phyloP scores from a whole-genome alignment of 352 stramenopile species.

The Pythium myriotylum region DNA sequence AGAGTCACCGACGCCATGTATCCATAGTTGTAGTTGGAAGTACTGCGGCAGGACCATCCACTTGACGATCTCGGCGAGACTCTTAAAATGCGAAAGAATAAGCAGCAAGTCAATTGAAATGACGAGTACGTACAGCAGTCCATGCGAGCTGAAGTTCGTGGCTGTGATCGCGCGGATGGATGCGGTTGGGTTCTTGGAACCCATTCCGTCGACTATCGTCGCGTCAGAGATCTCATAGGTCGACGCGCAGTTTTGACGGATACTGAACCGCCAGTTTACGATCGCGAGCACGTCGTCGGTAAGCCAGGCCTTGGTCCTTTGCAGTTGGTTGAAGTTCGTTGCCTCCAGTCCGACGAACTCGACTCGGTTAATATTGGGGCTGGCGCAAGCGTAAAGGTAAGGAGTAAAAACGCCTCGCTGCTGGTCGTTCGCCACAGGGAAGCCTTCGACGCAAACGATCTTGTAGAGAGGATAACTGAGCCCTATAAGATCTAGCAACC shows the following conservation, averaged over 20 bases:
- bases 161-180: too few relatives aligned
- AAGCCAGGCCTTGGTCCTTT: conserved; percentile 12
- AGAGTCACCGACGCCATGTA: not conserved
- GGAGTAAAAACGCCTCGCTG: not conserved
- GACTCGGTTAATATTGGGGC: conserved; percentile 12
- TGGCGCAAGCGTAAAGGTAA: conserved; percentile 11
- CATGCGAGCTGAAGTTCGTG: conserved; percentile 22
- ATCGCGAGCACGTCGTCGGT: conserved; percentile 17
- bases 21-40: conserved; percentile 9
- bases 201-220: not conserved
- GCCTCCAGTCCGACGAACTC: conserved; percentile 16
- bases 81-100: conserved; percentile 4
- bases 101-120: conserved; percentile 19
- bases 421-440: not conserved
- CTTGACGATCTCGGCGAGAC: conserved; percentile 12
- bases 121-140: conserved; percentile 17
- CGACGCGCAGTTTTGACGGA: conserved; percentile 15
- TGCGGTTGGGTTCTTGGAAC: not conserved
- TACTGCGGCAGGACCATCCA: conserved; percentile 22
- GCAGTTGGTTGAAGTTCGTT: not conserved
- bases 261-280: conserved; percentile 5
- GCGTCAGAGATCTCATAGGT: conserved; percentile 8
- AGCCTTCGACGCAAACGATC: conserved; percentile 18
- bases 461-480: conserved; percentile 15
- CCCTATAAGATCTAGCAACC: conserved; percentile 12